Evolutionary conservation across 148 eudicot genomes (phyloP).

Genomic region (Diospyros kaki): DNA sequence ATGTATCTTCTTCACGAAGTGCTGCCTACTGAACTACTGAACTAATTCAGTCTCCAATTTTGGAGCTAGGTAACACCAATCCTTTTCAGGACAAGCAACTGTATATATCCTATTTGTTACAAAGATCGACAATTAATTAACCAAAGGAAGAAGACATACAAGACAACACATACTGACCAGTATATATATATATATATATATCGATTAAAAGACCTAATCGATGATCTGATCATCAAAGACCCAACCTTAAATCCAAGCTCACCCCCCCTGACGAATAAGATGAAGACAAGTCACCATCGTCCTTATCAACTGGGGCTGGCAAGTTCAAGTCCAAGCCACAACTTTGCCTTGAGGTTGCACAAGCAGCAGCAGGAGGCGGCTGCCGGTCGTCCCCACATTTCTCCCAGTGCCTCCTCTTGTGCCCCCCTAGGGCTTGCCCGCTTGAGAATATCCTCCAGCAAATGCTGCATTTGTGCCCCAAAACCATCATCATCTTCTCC

Average conservation of each 20-base stretch:
- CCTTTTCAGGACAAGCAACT: no score
- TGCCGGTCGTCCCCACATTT: slow-evolving; percentile 21
- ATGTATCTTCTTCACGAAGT: no score
- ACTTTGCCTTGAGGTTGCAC: background rate
- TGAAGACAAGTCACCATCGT: slow-evolving; percentile 12
- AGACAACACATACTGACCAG: no score
- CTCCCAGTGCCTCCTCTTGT: slow-evolving; percentile 81
- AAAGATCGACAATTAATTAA: no score
- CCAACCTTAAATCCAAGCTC: slow-evolving; percentile 64
- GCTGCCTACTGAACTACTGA: no score
- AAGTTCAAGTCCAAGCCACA: slow-evolving; percentile 45
- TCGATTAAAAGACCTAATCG: no score
- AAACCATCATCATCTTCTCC: slow-evolving; percentile 7
- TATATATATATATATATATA: no score
- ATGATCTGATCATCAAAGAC: slow-evolving; percentile 26
- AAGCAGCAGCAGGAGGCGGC: slow-evolving; percentile 7
- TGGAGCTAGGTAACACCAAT: no score
- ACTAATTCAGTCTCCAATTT: no score
- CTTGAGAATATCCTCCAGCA: slow-evolving; percentile 66
- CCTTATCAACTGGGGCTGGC: slow-evolving; percentile 27
- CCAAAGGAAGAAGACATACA: no score
- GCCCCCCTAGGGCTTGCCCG: slow-evolving; percentile 85
- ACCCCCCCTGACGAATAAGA: slow-evolving; percentile 17
- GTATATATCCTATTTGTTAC: no score
- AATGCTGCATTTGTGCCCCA: slow-evolving; percentile 54